Evolutionary conservation across 1,139 yeast genomes (phyloP).

Genomic region (Sugiyamaella paludigena): DNA sequence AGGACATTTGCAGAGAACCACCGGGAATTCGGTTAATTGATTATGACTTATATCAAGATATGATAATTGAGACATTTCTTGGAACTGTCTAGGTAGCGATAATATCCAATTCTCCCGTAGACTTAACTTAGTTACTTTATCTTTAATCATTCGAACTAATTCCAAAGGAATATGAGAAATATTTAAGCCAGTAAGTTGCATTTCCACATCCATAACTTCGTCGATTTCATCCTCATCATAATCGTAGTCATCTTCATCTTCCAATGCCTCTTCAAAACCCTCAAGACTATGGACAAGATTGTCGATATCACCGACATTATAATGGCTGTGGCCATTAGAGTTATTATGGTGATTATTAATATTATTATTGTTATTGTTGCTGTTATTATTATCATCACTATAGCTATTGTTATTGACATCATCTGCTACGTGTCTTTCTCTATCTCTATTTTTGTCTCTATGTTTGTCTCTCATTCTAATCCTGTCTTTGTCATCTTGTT

Average conservation of each 20-base stretch:
- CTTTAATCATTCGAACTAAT: conserved; percentile 42
- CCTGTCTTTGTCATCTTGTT: no score
- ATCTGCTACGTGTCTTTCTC: background rate
- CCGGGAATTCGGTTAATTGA: conserved; percentile 53
- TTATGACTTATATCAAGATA: conserved; percentile 70
- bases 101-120: conserved; percentile 52
- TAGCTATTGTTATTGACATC: background rate
- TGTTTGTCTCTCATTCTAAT: no score
- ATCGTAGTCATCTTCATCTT: no score
- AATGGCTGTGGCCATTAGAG: no score
- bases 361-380: background rate
- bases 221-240: conserved; percentile 4
- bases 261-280: no score
- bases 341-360: no score
- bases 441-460: no score
- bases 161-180: conserved; percentile 40
- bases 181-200: conserved; percentile 37
- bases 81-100: conserved; percentile 50
- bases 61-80: conserved; percentile 47
- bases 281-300: no score
- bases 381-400: background rate
- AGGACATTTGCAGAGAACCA: conserved; percentile 41
- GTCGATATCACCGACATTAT: no score
- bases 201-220: conserved; percentile 23
- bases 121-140: conserved; percentile 52